These are phyloP conservation scores for Trichoderma sp. DNA, from an alignment of 2,329 filamentous ascomycete genomes.

Conservation along the genomic window DNA sequence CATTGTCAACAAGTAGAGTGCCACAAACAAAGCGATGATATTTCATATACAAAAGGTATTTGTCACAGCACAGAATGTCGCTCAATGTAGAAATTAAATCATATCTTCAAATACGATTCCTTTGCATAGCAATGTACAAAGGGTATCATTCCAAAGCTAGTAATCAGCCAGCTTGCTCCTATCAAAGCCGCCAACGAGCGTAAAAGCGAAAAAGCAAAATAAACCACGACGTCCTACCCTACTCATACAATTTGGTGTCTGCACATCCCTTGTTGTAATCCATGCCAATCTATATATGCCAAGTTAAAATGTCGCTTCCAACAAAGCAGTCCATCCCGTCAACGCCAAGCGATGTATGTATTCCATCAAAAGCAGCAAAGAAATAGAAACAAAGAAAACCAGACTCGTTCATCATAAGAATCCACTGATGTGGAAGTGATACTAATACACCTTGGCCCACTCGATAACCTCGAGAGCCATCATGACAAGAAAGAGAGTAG, in stretches of 20 bases:
- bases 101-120: background rate
- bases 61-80: background rate
- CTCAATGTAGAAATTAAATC: background rate
- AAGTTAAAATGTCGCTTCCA: background rate
- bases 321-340: background rate
- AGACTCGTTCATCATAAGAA: background rate
- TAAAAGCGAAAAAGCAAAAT: background rate
- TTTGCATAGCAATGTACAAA: background rate
- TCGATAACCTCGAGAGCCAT: conserved; percentile 88
- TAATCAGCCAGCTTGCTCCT: no score
- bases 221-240: background rate
- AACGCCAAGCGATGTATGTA: background rate
- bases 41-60: background rate
- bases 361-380: background rate
- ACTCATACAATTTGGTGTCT: conserved; percentile 7
- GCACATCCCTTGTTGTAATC: background rate
- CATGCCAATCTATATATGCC: conserved; percentile 6
- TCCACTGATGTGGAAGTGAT: background rate
- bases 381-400: background rate
- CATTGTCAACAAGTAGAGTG: background rate
- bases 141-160: background rate
- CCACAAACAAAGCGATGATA: background rate
- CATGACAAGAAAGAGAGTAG: conserved; percentile 86
- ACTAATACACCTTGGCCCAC: conserved; percentile 59
- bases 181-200: background rate